Base-by-base conservation (phyloP, 495 filamentous ascomycete genomes). In the Aspergillus mulundensis region DNA sequence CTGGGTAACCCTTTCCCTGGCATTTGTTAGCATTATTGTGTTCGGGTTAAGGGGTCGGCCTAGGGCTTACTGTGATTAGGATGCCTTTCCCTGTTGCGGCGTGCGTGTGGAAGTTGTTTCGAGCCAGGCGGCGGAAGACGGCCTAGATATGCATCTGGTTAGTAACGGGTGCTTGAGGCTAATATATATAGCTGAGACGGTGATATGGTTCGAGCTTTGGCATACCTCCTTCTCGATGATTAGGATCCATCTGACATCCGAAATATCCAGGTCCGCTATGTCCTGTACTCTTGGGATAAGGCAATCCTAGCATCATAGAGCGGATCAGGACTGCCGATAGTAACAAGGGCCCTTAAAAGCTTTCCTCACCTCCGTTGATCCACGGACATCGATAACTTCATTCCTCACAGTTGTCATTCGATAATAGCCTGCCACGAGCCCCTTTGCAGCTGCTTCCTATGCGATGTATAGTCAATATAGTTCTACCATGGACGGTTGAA, bases 1-100 rank as follows among this genome's bases (percentile, higher is more conserved):
- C 94, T 0, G 94, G 92, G 68, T 95, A 97, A 0, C 94, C 94
- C 76, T 96, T 97, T 0, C 83, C 89, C 90, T 90, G 55, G 41
- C 28, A n/a, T 24, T 15, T 18, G 12, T 63, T 23, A 0, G 21
- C 7, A 46, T 39, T 15, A 7, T 15, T 16, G 7, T 14, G 12
- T 24, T 12, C 53, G 51, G 7, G 20, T 20, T 28, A n/a, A 7
- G 47, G 24, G 1, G 14, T 19, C 10, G 2, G 18, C n/a, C 20
- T 28, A n/a, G n/a, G 12, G 34, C 77, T 60, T 70, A 86, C 88
- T 1, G 89, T 91, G 49, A 95, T 67, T 3, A 94, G 71, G 21
- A 92, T 73, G 5, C 88, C 86, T 42, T 78, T 67, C 7, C 84
- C 84, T 14, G 66, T 71, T 25, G 66, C 53, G 19, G 74, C 83